A percentile compares a stretch with the other conserved stretches of the same genome.
Conservation (phyloP, 352 stramenopile species). For the Halophytophthora polymorphica region DNA sequence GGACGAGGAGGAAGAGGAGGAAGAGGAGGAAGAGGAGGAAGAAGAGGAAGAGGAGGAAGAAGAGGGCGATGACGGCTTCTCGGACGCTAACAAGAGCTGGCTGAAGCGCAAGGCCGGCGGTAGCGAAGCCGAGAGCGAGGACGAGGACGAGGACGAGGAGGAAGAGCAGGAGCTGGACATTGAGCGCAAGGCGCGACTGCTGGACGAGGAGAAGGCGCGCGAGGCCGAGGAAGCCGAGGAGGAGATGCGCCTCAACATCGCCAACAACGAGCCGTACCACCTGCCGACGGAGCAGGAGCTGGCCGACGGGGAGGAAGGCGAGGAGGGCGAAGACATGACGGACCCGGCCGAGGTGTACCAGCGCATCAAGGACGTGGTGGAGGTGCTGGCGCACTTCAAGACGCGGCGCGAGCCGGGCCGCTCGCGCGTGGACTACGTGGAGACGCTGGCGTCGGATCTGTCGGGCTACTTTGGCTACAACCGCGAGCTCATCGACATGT, state of each 20-base stretch:
- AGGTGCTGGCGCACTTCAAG: slow-evolving; percentile 96
- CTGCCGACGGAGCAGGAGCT: slow-evolving; percentile 79
- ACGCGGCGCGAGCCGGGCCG: slow-evolving; percentile 88
- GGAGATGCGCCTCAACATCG: slow-evolving; percentile 86
- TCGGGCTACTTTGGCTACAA: slow-evolving; percentile 98
- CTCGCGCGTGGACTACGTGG: slow-evolving; percentile 95
- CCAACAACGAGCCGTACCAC: slow-evolving; percentile 81
- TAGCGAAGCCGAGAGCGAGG: slow-evolving; percentile 35
- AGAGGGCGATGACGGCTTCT: slow-evolving; percentile 68
- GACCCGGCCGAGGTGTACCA: slow-evolving; percentile 89
- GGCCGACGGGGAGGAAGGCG: slow-evolving; percentile 42
- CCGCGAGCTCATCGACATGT: slow-evolving; percentile 97
- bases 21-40: slow-evolving; percentile 40
- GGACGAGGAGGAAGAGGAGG: slow-evolving; percentile 46
- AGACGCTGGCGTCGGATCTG: slow-evolving; percentile 91
- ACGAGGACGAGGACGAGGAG: slow-evolving; percentile 43
- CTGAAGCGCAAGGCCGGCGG: slow-evolving; percentile 71
- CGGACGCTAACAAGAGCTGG: slow-evolving; percentile 85
- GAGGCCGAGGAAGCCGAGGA: slow-evolving; percentile 77
- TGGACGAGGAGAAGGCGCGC: slow-evolving; percentile 72
- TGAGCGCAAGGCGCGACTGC: slow-evolving; percentile 78
- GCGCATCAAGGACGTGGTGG: slow-evolving; percentile 92
- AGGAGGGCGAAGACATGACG: slow-evolving; percentile 45
- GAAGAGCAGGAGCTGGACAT: slow-evolving; percentile 81
- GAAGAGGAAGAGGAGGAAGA: slow-evolving; percentile 49